Evolutionary conservation across 176 grass and related monocot species (phyloP).

Genomic region (Triticum monococcum): DNA sequence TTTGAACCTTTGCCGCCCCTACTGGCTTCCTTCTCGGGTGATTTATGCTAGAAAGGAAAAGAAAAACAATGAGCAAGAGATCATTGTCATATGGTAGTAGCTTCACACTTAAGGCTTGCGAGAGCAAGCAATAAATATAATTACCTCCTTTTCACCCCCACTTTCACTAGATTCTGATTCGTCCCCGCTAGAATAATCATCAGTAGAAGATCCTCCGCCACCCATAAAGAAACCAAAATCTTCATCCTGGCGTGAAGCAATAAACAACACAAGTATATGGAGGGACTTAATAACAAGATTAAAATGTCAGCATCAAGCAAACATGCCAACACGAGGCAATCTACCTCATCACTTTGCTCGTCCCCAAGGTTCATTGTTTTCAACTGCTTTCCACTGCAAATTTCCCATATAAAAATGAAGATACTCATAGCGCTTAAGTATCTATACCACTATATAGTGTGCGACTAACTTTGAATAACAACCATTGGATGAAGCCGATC

Average conservation of each 20-base stretch:
- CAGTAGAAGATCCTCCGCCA: conserved; percentile 87
- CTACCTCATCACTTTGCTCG: conserved; percentile 96
- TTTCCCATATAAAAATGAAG: conserved; percentile 33
- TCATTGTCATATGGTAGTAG: not conserved
- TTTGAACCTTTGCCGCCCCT: conserved; percentile 66
- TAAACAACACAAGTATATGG: conserved; percentile 3
- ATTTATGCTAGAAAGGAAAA: conserved; percentile 48
- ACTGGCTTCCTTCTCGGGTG: conserved; percentile 66
- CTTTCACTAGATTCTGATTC: conserved; percentile 87
- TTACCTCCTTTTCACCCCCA: conserved; percentile 75
- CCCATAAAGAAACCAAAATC: conserved; percentile 85
- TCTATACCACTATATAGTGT: no score
- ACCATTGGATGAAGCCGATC: no score
- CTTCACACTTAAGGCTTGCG: not conserved
- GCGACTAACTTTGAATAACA: no score
- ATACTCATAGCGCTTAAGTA: not conserved
- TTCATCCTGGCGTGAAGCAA: conserved; percentile 62
- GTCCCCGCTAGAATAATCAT: conserved; percentile 96
- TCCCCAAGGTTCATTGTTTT: conserved; percentile 94
- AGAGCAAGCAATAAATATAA: conserved; percentile 20
- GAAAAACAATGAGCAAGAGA: not conserved
- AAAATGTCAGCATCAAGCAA: conserved; percentile 19
- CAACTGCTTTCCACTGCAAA: conserved; percentile 72
- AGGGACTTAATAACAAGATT: conserved; percentile 5
- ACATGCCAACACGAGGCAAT: conserved; percentile 11